Evolutionary conservation across 108 stramenopile species (phyloP).

Genomic region (Skeletonema costatum): DNA sequence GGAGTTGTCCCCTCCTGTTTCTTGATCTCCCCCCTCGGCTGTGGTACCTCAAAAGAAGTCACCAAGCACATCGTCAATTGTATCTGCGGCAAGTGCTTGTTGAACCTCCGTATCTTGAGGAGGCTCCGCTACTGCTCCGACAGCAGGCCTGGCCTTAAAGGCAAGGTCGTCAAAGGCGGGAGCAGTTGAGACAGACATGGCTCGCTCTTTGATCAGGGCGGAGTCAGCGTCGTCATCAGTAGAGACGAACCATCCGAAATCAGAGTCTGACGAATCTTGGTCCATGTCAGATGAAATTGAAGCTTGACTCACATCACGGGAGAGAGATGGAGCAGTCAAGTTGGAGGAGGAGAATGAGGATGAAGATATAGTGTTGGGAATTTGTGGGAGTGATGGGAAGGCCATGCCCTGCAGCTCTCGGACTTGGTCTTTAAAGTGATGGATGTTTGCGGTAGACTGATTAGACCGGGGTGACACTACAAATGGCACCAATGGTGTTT

Average conservation of each 20-base stretch:
- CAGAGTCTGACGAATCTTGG: constrained; percentile 6
- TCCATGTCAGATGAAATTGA: background rate
- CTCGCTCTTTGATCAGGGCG: background rate
- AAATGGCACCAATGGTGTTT: constrained; percentile 8
- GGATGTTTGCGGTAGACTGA: constrained; percentile 25
- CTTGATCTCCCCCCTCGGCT: background rate
- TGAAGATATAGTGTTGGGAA: constrained; percentile 24
- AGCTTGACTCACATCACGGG: constrained; percentile 9
- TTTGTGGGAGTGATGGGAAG: constrained; percentile 35
- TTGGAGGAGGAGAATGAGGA: constrained; percentile 33
- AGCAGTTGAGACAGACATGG: background rate
- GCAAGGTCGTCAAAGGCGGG: constrained; percentile 13
- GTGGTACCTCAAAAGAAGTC: constrained; percentile 21
- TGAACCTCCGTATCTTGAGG: constrained; percentile 34
- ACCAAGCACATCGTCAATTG: constrained; percentile 46
- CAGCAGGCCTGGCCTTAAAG: constrained; percentile 11
- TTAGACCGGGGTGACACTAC: constrained; percentile 37
- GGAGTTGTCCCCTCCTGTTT: background rate
- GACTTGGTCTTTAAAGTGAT: constrained; percentile 37
- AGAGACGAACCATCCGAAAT: constrained; percentile 44
- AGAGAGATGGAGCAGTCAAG: constrained; percentile 1
- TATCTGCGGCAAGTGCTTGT: constrained; percentile 44
- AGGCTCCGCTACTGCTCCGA: background rate
- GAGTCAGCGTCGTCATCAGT: constrained; percentile 32
- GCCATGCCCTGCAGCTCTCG: constrained; percentile 39